These are phyloP conservation scores for Rhizopogon vinicolor DNA, from an alignment of 768 basidiomycete genomes.

Conservation along the genomic window DNA sequence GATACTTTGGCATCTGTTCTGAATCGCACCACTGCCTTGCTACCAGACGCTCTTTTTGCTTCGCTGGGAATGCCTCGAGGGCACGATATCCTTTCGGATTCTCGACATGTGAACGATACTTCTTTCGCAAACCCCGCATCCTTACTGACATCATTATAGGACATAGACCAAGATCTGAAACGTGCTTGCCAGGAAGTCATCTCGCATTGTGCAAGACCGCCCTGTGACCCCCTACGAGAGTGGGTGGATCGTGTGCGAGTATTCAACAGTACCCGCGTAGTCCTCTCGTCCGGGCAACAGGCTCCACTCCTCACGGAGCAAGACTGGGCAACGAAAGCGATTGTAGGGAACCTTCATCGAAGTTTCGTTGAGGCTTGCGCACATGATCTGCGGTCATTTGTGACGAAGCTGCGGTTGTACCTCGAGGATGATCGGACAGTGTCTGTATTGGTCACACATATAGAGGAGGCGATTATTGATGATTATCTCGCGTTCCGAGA, in stretches of 20 bases:
- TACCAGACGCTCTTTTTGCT: constrained; percentile 67
- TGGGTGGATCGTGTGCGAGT: constrained; percentile 57
- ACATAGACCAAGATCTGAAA: constrained; percentile 84
- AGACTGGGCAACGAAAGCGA: constrained; percentile 47
- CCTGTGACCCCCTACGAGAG: constrained; percentile 54
- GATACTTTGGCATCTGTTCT: constrained; percentile 28
- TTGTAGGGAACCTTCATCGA: constrained; percentile 45
- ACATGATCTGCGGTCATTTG: constrained; percentile 48
- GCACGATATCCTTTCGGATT: constrained; percentile 62
- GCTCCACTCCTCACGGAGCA: constrained; percentile 31
- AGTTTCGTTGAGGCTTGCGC: constrained; percentile 53
- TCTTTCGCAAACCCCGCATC: not conserved
- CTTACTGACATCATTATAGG: constrained; percentile 37
- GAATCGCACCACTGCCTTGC: constrained; percentile 32
- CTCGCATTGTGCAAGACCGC: constrained; percentile 46
- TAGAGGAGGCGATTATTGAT: constrained; percentile 69
- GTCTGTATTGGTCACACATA: constrained; percentile 70
- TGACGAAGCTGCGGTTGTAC: constrained; percentile 66
- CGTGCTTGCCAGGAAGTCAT: constrained; percentile 85
- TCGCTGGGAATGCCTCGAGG: constrained; percentile 62
- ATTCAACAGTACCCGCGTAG: constrained; percentile 22
- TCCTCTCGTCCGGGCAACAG: constrained; percentile 4
- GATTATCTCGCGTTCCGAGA: constrained; percentile 74
- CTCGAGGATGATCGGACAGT: constrained; percentile 79
- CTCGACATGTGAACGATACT: constrained; percentile 54